Conservation (phyloP, 2,329 filamentous ascomycete genomes). For the Penicillium sp. region DNA sequence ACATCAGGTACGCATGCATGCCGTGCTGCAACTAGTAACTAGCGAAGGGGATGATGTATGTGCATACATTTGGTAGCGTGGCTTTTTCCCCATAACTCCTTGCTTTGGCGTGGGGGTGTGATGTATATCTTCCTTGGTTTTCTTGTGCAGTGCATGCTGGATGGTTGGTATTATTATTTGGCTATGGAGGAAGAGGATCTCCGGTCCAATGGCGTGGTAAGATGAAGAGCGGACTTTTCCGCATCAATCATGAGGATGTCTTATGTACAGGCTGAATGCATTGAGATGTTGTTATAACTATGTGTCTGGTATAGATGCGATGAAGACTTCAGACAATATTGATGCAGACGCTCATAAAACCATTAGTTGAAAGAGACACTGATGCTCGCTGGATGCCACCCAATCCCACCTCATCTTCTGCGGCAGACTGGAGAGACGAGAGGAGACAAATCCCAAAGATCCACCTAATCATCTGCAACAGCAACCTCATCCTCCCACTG, state of each 20-base stretch:
- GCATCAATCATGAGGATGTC: no score
- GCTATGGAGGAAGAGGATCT: no score
- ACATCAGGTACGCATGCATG: conserved; percentile 21
- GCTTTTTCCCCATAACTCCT: background rate
- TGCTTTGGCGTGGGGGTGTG: background rate
- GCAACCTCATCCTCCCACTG: conserved; percentile 39
- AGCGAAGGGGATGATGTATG: background rate
- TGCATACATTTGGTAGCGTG: background rate
- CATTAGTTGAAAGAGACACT: no score
- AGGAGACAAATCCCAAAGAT: background rate
- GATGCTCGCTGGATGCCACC: background rate
- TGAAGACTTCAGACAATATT: no score
- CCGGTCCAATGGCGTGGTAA: no score
- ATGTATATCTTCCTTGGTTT: no score
- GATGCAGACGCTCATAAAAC: no score
- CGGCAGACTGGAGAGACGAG: background rate
- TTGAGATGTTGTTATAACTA: no score
- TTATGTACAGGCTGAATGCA: no score
- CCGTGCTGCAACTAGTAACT: conserved; percentile 7
- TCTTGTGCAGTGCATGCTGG: no score
- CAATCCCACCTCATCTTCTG: background rate
- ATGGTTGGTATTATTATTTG: no score
- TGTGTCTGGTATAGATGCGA: background rate
- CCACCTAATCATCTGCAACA: conserved; percentile 34
- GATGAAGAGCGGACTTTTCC: no score